Evolutionary conservation across 2,329 filamentous ascomycete genomes (phyloP).

Genomic region (Didymellaceae sp.): DNA sequence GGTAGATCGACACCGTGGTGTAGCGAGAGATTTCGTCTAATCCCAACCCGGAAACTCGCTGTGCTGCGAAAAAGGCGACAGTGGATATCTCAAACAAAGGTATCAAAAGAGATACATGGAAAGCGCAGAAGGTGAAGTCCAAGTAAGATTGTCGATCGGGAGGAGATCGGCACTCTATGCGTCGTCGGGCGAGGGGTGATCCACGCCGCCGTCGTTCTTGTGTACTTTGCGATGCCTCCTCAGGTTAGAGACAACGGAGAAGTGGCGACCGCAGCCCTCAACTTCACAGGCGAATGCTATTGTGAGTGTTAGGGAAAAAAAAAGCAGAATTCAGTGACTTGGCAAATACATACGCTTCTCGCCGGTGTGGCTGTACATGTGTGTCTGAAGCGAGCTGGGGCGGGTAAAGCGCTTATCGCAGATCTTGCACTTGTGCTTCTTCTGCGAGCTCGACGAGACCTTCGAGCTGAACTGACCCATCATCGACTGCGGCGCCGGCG

Average conservation of each 20-base stretch:
- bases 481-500: slow-evolving; percentile 92
- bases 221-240: slow-evolving; percentile 96
- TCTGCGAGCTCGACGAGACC: slow-evolving; percentile 91
- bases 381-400: slow-evolving; percentile 91
- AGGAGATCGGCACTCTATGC: slow-evolving; percentile 41
- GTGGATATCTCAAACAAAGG: slow-evolving; percentile 47
- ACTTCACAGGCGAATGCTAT: slow-evolving; percentile 92
- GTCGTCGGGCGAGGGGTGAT: slow-evolving; percentile 58
- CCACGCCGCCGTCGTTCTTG: slow-evolving; percentile 68
- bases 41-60: slow-evolving; percentile 35
- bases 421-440: slow-evolving; percentile 99
- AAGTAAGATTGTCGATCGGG: slow-evolving; percentile 31
- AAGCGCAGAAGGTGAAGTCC: slow-evolving; percentile 21
- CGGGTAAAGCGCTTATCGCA: slow-evolving; percentile 97
- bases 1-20: slow-evolving; percentile 14
- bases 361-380: slow-evolving; percentile 98
- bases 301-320: slow-evolving; percentile 15
- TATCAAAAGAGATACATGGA: slow-evolving; percentile 30
- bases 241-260: slow-evolving; percentile 96
- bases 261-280: slow-evolving; percentile 92
- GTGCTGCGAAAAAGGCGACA: slow-evolving; percentile 38
- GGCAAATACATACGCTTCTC: slow-evolving; percentile 82
- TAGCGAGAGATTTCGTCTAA: slow-evolving; percentile 42
- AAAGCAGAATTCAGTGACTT: background rate
- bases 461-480: slow-evolving; percentile 99